Evolutionary conservation across 305 asterid species (phyloP).

Genomic region (Solanum hybrid): DNA sequence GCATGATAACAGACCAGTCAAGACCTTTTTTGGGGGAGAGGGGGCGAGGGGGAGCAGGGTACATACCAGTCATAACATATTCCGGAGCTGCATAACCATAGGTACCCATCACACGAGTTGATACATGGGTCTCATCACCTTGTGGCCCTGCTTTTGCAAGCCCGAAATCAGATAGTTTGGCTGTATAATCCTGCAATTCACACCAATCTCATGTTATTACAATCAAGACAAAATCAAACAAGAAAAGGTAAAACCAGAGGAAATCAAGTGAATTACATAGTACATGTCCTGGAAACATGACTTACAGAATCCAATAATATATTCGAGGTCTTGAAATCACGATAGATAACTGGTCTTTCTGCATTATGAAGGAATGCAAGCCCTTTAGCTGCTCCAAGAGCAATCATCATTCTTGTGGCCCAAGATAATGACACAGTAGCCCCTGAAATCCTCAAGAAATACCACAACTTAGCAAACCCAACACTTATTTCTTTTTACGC

Average conservation of each 20-base stretch:
- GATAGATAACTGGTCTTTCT: constrained; percentile 79
- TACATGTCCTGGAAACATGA: background rate
- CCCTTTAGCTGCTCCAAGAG: constrained; percentile 89
- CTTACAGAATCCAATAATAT: constrained; percentile 74
- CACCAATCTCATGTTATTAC: background rate
- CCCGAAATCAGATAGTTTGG: constrained; percentile 87
- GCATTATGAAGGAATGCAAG: constrained; percentile 86
- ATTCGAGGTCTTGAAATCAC: constrained; percentile 82
- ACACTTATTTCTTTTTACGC: background rate
- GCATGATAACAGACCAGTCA: background rate
- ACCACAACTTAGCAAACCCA: constrained; percentile 28
- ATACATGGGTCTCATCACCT: constrained; percentile 89
- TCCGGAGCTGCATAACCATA: constrained; percentile 92
- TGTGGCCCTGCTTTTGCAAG: constrained; percentile 91
- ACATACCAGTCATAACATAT: constrained; percentile 82
- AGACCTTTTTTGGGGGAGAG: background rate
- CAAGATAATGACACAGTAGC: constrained; percentile 58
- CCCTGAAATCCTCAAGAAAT: constrained; percentile 55
- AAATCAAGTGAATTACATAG: background rate
- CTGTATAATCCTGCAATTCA: constrained; percentile 59
- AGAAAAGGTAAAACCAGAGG: background rate
- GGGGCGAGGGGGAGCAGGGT: background rate
- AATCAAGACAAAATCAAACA: background rate
- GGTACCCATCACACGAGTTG: constrained; percentile 90
- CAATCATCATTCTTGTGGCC: constrained; percentile 84